These are phyloP conservation scores for Inosperma sp. DNA, from an alignment of 768 basidiomycete species.

Conservation along the genomic window DNA sequence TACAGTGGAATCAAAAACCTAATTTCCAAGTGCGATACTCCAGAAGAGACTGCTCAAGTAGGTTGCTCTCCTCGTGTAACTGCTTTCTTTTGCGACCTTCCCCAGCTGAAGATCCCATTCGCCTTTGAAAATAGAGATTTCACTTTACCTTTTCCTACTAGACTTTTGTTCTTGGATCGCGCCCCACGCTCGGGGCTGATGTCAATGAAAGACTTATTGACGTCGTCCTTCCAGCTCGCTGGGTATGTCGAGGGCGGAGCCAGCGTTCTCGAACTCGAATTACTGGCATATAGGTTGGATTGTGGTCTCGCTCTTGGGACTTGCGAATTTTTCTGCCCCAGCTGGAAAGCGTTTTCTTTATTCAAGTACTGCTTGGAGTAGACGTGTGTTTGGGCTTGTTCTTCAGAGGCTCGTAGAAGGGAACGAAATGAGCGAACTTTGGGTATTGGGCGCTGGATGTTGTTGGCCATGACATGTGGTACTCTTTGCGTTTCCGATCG, in stretches of 20 bases:
- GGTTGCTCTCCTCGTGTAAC: not conserved
- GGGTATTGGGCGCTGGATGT: slow-evolving; percentile 21
- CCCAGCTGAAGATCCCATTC: slow-evolving; percentile 6
- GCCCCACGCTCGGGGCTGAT: slow-evolving; percentile 6
- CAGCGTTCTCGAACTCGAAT: not conserved
- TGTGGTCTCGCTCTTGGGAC: not conserved
- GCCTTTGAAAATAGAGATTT: slow-evolving; percentile 9
- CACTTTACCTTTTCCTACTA: not conserved
- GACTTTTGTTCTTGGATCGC: not conserved
- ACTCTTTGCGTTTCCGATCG: slow-evolving; percentile 21
- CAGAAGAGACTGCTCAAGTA: no score
- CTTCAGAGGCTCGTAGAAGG: slow-evolving; percentile 11
- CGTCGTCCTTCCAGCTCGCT: not conserved
- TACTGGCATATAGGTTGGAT: not conserved
- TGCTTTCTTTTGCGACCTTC: slow-evolving; percentile 6
- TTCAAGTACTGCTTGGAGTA: slow-evolving; percentile 4
- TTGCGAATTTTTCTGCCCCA: not conserved
- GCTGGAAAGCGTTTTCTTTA: not conserved
- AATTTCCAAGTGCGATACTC: not conserved
- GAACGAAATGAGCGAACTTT: slow-evolving; percentile 27
- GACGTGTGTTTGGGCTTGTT: not conserved
- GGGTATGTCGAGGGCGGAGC: not conserved
- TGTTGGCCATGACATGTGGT: not conserved
- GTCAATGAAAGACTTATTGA: slow-evolving; percentile 12
- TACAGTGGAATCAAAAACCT: not conserved